A percentile compares a stretch with the other conserved stretches of the same genome.
These are phyloP conservation scores for Przewalskia tangutica DNA, from an alignment of 257 asterid genomes.

Conservation along the genomic window DNA sequence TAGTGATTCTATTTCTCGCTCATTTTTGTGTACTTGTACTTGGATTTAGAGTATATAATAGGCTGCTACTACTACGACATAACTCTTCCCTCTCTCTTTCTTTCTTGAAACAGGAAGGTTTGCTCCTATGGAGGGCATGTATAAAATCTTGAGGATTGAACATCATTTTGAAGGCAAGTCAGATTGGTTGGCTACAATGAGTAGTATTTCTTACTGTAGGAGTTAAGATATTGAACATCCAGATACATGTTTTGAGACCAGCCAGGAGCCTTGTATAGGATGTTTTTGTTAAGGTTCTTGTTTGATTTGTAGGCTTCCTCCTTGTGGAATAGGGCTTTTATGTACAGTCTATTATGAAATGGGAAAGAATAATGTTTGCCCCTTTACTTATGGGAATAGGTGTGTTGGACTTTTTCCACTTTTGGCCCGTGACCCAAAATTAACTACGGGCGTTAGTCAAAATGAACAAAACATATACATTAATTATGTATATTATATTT, in stretches of 20 bases:
- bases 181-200: constrained; percentile 28
- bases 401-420: no score
- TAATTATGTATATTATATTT: no score
- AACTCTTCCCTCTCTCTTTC: background rate
- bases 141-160: background rate
- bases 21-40: background rate
- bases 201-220: background rate
- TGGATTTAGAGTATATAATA: background rate
- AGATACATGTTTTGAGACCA: background rate
- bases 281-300: background rate
- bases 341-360: background rate
- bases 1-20: background rate
- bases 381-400: background rate
- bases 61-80: background rate
- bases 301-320: background rate
- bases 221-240: background rate
- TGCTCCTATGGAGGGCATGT: background rate
- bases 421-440: no score
- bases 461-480: no score
- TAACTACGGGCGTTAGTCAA: no score
- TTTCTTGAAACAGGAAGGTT: background rate
- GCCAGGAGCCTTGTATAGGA: background rate
- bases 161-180: constrained; percentile 30
- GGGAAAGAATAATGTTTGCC: background rate
- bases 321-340: background rate